A percentile compares a stretch with the other conserved stretches of the same genome.
Conservation (phyloP, 257 asterid genomes). For the Solanum dulcamara region DNA sequence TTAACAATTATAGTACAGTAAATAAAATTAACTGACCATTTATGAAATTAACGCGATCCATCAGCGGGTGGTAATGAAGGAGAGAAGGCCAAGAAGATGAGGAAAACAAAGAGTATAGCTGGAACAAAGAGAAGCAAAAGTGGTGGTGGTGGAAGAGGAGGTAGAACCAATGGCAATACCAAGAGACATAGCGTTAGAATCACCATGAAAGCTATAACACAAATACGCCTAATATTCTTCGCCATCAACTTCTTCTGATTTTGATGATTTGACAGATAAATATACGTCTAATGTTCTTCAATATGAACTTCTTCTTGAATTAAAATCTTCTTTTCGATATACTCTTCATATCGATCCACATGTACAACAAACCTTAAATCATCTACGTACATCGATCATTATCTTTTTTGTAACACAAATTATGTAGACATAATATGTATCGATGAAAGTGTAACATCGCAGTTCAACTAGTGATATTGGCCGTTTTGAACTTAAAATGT, state of each 20-base stretch:
- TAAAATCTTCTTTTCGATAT: neutral
- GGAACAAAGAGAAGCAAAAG: neutral
- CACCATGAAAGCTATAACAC: neutral
- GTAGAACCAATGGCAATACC: conserved; percentile 6
- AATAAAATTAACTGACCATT: neutral
- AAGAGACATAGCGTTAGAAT: neutral
- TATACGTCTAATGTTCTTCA: neutral
- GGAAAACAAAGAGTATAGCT: neutral
- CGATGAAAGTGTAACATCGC: neutral
- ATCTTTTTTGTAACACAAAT: neutral
- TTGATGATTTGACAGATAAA: neutral
- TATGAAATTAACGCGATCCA: neutral
- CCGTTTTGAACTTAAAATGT: neutral
- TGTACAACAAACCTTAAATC: neutral
- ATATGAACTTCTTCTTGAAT: neutral
- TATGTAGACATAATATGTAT: neutral
- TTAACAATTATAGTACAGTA: neutral
- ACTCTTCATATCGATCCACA: neutral
- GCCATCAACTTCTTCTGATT: neutral
- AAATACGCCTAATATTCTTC: neutral
- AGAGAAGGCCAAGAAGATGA: neutral
- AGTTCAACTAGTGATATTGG: neutral
- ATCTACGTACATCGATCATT: neutral
- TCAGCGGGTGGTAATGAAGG: neutral
- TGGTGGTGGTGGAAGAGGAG: conserved; percentile 42